phyloP scores from a whole-genome alignment of 257 asterid species.

The Nicotiana obtusifolia region DNA sequence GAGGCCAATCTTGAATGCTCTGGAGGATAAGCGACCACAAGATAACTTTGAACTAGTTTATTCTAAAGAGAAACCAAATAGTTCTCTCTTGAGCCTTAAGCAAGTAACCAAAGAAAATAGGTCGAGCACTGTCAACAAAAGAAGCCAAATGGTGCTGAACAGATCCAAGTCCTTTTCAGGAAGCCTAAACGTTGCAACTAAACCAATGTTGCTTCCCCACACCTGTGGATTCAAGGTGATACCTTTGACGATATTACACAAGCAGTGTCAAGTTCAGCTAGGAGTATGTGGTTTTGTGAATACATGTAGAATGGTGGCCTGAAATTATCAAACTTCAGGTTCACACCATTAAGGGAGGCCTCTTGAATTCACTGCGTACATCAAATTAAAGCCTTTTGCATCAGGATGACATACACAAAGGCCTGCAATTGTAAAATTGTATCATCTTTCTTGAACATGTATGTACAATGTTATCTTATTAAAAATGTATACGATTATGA shows the following conservation, averaged over 20 bases:
- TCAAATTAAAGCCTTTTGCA: not conserved
- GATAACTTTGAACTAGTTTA: slow-evolving; percentile 18
- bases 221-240: slow-evolving; percentile 27
- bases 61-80: slow-evolving; percentile 25
- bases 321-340: slow-evolving; percentile 8
- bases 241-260: slow-evolving; percentile 13
- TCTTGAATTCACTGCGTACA: not conserved
- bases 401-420: not conserved
- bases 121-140: slow-evolving; percentile 17
- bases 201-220: slow-evolving; percentile 28
- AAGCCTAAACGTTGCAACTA: slow-evolving; percentile 24
- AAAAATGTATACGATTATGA: not conserved
- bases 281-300: slow-evolving; percentile 27
- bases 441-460: not conserved
- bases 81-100: slow-evolving; percentile 23
- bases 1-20: not conserved
- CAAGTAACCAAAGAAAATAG: slow-evolving; percentile 25
- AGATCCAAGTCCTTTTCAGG: slow-evolving; percentile 31
- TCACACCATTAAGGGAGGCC: not conserved
- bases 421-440: slow-evolving; percentile 9
- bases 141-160: slow-evolving; percentile 33
- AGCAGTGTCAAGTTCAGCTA: slow-evolving; percentile 28
- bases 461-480: not conserved
- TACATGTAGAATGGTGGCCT: slow-evolving; percentile 40
- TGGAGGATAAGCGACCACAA: slow-evolving; percentile 8